phyloP scores from a whole-genome alignment of 352 stramenopile genomes.

The Phytophthora uliginosa region DNA sequence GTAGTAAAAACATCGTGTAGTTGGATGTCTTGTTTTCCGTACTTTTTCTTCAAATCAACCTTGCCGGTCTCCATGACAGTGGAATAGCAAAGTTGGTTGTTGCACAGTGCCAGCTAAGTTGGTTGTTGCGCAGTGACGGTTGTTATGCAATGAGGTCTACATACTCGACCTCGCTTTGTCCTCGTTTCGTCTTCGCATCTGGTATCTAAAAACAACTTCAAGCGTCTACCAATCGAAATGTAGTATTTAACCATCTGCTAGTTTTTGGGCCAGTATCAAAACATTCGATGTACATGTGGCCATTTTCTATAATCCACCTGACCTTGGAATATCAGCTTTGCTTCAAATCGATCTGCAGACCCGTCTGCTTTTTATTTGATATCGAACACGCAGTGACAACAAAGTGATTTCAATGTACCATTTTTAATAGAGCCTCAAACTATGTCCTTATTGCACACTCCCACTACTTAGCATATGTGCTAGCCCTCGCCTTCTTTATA shows the following conservation, averaged over 20 bases:
- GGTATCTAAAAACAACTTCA: background rate
- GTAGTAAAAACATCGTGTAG: constrained; percentile 9
- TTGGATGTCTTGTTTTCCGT: background rate
- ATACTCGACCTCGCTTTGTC: background rate
- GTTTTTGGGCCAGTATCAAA: background rate
- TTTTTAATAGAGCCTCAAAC: too few species aligned
- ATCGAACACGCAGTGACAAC: too few species aligned
- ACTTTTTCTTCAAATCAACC: background rate
- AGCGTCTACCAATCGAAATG: background rate
- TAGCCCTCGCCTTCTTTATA: too few species aligned
- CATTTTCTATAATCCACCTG: constrained; percentile 2
- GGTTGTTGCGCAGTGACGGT: background rate
- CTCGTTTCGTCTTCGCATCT: background rate
- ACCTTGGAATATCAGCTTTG: too few species aligned
- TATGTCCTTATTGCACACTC: too few species aligned
- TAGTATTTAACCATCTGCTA: background rate
- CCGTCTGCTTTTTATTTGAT: too few species aligned
- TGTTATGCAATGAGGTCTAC: background rate
- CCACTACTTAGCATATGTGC: too few species aligned
- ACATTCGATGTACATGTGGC: constrained; percentile 1
- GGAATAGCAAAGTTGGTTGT: background rate
- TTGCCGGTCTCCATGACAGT: constrained; percentile 3
- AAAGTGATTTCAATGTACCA: too few species aligned
- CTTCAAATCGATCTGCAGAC: too few species aligned
- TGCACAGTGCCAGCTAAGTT: background rate